Conservation (phyloP, 441 rosid species). For the Brassica balearica region DNA sequence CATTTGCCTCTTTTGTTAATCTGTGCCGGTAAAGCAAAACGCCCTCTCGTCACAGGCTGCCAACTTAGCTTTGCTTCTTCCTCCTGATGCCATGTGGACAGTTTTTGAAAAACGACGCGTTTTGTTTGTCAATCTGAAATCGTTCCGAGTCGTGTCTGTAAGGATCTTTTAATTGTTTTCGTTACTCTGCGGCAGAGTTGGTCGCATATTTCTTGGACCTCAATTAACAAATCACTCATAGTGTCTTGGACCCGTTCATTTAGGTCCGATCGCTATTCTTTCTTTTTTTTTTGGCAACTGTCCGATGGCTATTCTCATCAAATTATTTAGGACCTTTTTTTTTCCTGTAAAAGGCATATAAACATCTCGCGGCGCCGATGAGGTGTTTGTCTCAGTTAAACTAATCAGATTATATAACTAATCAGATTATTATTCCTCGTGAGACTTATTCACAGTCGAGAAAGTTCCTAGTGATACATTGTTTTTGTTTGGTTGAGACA, state of each 20-base stretch:
- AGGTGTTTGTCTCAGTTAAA: not conserved
- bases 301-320: not conserved
- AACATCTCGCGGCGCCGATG: not conserved
- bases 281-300: too few species aligned
- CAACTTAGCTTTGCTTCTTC: too few species aligned
- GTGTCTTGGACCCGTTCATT: not conserved
- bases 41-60: too few species aligned
- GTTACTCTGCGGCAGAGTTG: too few species aligned
- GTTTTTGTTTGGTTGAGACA: not conserved
- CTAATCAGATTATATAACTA: not conserved
- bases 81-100: too few species aligned
- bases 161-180: too few species aligned
- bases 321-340: not conserved
- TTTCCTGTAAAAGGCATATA: not conserved
- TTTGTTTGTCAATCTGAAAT: too few species aligned
- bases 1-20: slow-evolving; percentile 2
- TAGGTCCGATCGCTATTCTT: not conserved
- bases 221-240: not conserved
- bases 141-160: too few species aligned
- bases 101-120: too few species aligned
- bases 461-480: not conserved
- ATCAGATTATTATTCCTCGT: not conserved
- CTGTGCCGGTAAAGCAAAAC: too few species aligned
- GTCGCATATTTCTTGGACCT: too few species aligned
- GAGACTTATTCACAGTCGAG: not conserved